A percentile compares a stretch with the other conserved stretches of the same genome.
Evolutionary conservation across 1,284 basidiomycete species (phyloP).

Genomic region (Ceratobasidium theobromae): DNA sequence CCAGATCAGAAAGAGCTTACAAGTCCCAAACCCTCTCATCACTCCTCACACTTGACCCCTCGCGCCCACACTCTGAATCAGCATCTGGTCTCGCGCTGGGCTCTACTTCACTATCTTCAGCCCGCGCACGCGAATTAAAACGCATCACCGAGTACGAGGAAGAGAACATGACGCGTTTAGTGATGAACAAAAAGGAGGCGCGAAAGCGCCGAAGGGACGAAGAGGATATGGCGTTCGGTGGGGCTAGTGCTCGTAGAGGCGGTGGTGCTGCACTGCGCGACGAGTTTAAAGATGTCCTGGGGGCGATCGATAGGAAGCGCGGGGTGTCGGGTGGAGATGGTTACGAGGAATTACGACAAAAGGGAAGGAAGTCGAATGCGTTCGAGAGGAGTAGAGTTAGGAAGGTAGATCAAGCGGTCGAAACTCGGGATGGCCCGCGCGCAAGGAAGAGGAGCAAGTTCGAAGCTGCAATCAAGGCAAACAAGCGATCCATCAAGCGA

Average conservation of each 20-base stretch:
- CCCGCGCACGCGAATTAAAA: constrained; percentile 74
- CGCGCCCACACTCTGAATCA: constrained; percentile 67
- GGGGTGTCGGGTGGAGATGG: constrained; percentile 57
- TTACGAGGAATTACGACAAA: constrained; percentile 71
- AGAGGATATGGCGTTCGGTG: constrained; percentile 88
- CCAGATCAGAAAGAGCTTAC: constrained; percentile 47
- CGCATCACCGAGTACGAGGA: constrained; percentile 92
- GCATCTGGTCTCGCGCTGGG: constrained; percentile 72
- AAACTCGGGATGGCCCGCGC: constrained; percentile 44
- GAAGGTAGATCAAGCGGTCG: constrained; percentile 43
- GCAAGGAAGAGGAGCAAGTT: constrained; percentile 72
- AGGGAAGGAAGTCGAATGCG: constrained; percentile 64
- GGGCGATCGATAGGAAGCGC: constrained; percentile 52
- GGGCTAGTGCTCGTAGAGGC: constrained; percentile 53
- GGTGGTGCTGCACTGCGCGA: constrained; percentile 74
- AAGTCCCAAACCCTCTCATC: constrained; percentile 66
- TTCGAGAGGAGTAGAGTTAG: constrained; percentile 51
- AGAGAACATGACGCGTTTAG: constrained; percentile 89
- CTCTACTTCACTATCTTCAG: constrained; percentile 56
- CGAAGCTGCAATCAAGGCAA: constrained; percentile 65
- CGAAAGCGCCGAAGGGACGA: constrained; percentile 82
- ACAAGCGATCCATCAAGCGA: constrained; percentile 21
- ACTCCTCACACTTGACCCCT: constrained; percentile 62
- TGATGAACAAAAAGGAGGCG: constrained; percentile 89
- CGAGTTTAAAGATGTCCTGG: constrained; percentile 80